Conservation (phyloP, 1,284 basidiomycete genomes). For the Ustilago esculenta region DNA sequence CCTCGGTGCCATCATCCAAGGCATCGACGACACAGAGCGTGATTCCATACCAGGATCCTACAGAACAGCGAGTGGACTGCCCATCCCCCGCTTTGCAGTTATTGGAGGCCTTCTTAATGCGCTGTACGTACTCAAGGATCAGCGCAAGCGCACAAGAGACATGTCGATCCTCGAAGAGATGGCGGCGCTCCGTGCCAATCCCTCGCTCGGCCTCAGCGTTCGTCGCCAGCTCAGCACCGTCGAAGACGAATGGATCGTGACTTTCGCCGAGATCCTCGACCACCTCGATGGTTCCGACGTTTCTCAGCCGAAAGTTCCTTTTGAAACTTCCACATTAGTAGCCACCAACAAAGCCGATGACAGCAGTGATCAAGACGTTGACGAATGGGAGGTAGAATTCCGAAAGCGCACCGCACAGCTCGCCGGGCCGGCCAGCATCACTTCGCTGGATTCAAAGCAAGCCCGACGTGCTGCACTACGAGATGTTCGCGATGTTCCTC, state of each 20-base stretch:
- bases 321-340: background rate
- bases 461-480: constrained; percentile 11
- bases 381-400: constrained; percentile 57
- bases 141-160: constrained; percentile 30
- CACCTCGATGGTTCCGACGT: constrained; percentile 21
- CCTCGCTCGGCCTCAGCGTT: constrained; percentile 42
- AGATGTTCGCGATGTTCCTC: constrained; percentile 41
- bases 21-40: constrained; percentile 28
- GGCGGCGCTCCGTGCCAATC: constrained; percentile 38
- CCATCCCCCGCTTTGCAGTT: constrained; percentile 55
- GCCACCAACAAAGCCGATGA: background rate
- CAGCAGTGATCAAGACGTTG: constrained; percentile 10
- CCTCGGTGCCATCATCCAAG: constrained; percentile 41
- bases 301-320: background rate
- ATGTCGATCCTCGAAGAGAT: constrained; percentile 50
- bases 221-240: constrained; percentile 27
- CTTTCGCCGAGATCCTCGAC: constrained; percentile 54
- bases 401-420: constrained; percentile 39
- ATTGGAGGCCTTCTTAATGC: constrained; percentile 59
- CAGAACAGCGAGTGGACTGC: constrained; percentile 30
- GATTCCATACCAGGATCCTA: constrained; percentile 33
- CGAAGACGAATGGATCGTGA: constrained; percentile 56
- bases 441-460: constrained; percentile 23
- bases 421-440: constrained; percentile 31
- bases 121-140: constrained; percentile 50